Base-by-base conservation (phyloP, 345 rosid genomes). In the Cardamine chenopodiifolia region DNA sequence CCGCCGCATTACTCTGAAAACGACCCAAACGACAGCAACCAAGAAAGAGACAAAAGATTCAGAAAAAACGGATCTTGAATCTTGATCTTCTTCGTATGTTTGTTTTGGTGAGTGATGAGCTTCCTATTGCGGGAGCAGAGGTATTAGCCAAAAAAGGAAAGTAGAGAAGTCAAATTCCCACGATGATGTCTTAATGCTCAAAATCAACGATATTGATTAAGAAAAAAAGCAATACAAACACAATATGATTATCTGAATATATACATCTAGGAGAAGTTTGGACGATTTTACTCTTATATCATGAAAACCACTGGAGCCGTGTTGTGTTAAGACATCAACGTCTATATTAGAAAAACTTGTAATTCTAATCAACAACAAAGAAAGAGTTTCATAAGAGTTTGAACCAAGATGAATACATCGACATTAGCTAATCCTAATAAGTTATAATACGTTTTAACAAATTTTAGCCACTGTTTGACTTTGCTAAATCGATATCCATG, bases 1-100 rank as follows among this genome's bases (percentile, higher is more conserved):
- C 18, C 82, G 74, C 6, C 75, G 72, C 77, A 78, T 78, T 72
- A 58, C 69, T 65, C 22, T 76, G 28, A 19, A 32, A 34, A 55
- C 23, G 52, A 75, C 6, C 20, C 62, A 50, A 50, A 60, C 55
- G 29, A 13, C 2, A 60, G 52, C 79, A 75, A 61, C 14, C 64
- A 68, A 58, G 29, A 23, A 14, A 20, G 19, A 31, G 18, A 13
- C 13, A 55, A 26, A 59, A 68, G 60, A 28, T 39, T 68, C 68
- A 28, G 26, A 60, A 58, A 60, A 68, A 68, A 19, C 49, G 72
- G 76, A 77, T 70, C 76, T 70, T 70, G 60, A 55, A 62, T 60
- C 47, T 52, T 49, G 49, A 44, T 62, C 59, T 23, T 66, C 58
- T 56, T 74, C 5, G 29, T 57, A 1, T 58, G 45, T 12, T 75